Base-by-base conservation (phyloP, 331 rosid species). In the Quercus lobata region DNA sequence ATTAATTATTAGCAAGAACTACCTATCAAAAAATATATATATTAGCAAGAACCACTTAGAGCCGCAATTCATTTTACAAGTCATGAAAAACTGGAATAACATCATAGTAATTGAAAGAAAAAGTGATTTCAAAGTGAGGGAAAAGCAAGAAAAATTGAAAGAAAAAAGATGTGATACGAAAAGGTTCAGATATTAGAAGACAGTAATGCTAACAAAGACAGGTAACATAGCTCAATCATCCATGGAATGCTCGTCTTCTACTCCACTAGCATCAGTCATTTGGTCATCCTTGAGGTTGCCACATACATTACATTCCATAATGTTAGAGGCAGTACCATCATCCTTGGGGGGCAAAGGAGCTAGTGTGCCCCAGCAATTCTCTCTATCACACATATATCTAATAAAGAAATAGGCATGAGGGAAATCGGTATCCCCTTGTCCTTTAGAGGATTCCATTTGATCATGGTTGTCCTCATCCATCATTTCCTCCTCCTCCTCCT, bases 361-460 rank as follows among this genome's bases (percentile, higher is more conserved):
- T 22, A 91, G 78, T 6, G 97, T 93, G 29, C 97, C 98, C 89
- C 92, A 18, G 66, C 95, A 93, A 75, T 90, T 84, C 37, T 82
- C 77, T 83, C 88, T 76, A 21, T 89, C 83, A 71, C 98, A 93
- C 97, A 90, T 89, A 89, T 86, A 93, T 62, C 90, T 89, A 70
- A 87, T 4, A 74, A 93, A 93, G 87, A 93, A 93, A 85, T 93
- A 93, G 11, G 94, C 93, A 75, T 93, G 98, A 7, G 97, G 97
- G 68, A 93, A 93, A 83, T 91, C 89, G 14, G 72, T 80, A 27
- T 84, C 79, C 25, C 79, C 89, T 71, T 75, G 55, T 49, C 6
- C 55, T 14, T 49, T 72, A 1, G 54, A 73, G 19, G 84, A 84
- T 69, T 56, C 87, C 90, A 87, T 83, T 61, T 70, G 62, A 69